Evolutionary conservation across 2,329 filamentous ascomycete genomes (phyloP).

Genomic region (Verticillium longisporum): DNA sequence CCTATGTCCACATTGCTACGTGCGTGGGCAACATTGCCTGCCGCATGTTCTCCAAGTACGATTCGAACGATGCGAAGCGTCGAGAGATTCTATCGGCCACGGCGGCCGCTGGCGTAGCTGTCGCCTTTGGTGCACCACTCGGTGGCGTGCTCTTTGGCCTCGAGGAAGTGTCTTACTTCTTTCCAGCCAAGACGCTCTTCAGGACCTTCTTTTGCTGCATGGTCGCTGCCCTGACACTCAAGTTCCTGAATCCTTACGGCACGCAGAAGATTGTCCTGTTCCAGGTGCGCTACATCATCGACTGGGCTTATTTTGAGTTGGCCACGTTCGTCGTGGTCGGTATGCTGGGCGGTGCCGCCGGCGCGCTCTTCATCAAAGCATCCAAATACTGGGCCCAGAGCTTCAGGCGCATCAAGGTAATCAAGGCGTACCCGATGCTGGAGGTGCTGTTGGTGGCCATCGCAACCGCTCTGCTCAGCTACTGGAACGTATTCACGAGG

Average conservation of each 20-base stretch:
- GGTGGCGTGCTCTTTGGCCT: constrained; percentile 88
- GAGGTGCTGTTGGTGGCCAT: constrained; percentile 86
- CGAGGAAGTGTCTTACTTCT: constrained; percentile 96
- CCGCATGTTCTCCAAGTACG: constrained; percentile 90
- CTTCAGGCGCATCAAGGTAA: constrained; percentile 72
- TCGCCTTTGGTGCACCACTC: constrained; percentile 84
- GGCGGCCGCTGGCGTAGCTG: constrained; percentile 84
- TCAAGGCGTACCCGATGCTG: constrained; percentile 77
- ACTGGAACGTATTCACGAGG: constrained; percentile 89
- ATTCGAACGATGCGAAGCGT: constrained; percentile 87
- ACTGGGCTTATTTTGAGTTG: constrained; percentile 94
- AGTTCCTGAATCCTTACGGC: constrained; percentile 93
- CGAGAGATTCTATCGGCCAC: constrained; percentile 91
- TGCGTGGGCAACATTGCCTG: constrained; percentile 94
- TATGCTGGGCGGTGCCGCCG: constrained; percentile 73
- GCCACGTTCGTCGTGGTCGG: constrained; percentile 80
- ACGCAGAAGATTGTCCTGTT: constrained; percentile 97
- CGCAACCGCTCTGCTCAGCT: constrained; percentile 76
- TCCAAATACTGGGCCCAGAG: constrained; percentile 83
- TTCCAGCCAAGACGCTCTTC: constrained; percentile 94
- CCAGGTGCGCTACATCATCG: constrained; percentile 80
- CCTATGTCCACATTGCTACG: constrained; percentile 94
- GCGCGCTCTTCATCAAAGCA: constrained; percentile 94
- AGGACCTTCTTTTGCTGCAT: constrained; percentile 98
- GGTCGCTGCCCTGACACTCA: constrained; percentile 80